Base-by-base conservation (phyloP, 2,329 filamentous ascomycete species). In the Microthyrium microscopicum region DNA sequence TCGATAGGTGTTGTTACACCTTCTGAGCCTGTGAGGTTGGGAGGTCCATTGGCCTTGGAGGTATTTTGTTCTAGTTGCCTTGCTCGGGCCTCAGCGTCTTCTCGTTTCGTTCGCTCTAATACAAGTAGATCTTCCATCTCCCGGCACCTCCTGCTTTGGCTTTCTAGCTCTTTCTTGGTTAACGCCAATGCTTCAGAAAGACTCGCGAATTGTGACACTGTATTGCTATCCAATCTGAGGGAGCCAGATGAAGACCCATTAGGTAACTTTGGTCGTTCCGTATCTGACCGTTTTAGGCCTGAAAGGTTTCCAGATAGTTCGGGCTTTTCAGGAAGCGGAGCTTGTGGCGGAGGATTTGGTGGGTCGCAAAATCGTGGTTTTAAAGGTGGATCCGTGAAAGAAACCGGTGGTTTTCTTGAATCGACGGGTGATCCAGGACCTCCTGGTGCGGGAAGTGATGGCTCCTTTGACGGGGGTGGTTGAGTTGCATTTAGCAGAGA, bases 301-400 rank as follows among this genome's bases (percentile, higher is more conserved):
- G 56, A 13, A 61, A 51, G 13, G 59, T 51, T 35, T 61, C 59
- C 0, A 37, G 55, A 62, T 12, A 68, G 71, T 53, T 92, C 83
- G 0, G 87, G 87, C 52, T 94, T 94, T 50, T 94, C 85, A 1
- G 87, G 87, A 5, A 95, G 62, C 11, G 87, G 87, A 45, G 92
- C 85, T 44, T 92, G 84, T 19, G 87, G 87, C 18, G 87, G 87
- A 5, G 87, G 87, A 16, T 85, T 87, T 4, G 87, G 87, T 32
- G 87, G 87, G 37, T 94, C 85, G 1, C 82, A 89, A 51, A 94
- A 95, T 33, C 84, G 71, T 4, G 80, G 71, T 46, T 89, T 87
- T 26, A 75, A 62, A 47, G 93, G n/a, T n/a, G n/a, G 84, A 15
- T 73, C 58, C 42, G 82, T 77, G 29, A 57, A 50, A 5, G 61